Evolutionary conservation across 768 basidiomycete genomes (phyloP).

Genomic region (Leccinum incarnatum): DNA sequence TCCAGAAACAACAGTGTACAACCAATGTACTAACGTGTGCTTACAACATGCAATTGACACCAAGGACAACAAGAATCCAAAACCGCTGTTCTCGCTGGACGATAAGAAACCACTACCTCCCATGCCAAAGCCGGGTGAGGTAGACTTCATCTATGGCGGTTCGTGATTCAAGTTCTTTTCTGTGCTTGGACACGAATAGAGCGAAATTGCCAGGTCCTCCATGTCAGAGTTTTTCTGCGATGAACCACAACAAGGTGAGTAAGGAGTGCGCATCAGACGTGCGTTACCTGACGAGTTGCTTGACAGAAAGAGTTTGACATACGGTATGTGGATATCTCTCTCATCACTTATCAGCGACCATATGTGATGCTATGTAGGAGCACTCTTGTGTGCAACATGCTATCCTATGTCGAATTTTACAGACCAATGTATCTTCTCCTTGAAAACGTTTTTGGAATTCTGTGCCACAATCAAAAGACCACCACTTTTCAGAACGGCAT

Average conservation of each 20-base stretch:
- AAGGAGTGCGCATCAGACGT: not conserved
- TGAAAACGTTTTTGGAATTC: conserved; percentile 69
- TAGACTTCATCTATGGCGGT: conserved; percentile 78
- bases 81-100: conserved; percentile 41
- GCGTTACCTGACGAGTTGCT: conserved; percentile 3
- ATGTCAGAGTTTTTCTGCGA: conserved; percentile 68
- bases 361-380: conserved; percentile 38
- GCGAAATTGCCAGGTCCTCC: conserved; percentile 54
- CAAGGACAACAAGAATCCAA: conserved; percentile 39
- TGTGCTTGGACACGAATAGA: not conserved
- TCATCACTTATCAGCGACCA: not conserved
- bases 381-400: conserved; percentile 65
- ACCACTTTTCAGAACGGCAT: conserved; percentile 37
- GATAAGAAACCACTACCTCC: conserved; percentile 36
- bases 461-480: conserved; percentile 49
- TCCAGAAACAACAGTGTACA: conserved; percentile 56
- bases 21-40: conserved; percentile 59
- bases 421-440: conserved; percentile 61
- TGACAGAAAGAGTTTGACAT: conserved; percentile 56
- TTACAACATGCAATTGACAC: conserved; percentile 56
- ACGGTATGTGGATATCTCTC: conserved; percentile 36
- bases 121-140: conserved; percentile 57
- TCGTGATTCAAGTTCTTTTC: conserved; percentile 21
- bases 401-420: conserved; percentile 66
- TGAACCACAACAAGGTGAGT: conserved; percentile 58